Conservation (phyloP, 331 rosid species). For the Pyrus hybrid region DNA sequence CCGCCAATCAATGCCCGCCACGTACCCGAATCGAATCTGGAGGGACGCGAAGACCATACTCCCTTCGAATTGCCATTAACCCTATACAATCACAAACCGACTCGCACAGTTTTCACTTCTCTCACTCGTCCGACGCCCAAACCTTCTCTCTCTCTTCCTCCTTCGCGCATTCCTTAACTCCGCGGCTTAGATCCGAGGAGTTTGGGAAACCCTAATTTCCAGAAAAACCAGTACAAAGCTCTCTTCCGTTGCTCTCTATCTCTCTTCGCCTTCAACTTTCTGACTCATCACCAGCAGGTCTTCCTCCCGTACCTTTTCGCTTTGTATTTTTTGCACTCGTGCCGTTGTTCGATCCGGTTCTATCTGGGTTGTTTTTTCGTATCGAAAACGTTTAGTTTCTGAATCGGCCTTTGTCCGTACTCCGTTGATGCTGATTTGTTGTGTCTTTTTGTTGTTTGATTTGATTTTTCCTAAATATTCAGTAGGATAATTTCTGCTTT, state of each 20-base stretch:
- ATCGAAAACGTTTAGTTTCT: not conserved
- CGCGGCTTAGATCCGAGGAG: slow-evolving; percentile 86
- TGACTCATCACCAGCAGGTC: not conserved
- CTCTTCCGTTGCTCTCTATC: not conserved
- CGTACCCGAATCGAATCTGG: slow-evolving; percentile 24
- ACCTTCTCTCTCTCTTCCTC: not conserved
- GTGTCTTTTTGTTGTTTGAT: not conserved
- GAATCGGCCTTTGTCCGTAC: not conserved
- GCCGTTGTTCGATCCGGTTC: not conserved
- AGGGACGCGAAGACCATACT: not conserved
- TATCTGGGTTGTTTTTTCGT: not conserved
- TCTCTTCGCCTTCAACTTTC: not conserved
- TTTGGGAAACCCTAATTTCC: slow-evolving; percentile 50
- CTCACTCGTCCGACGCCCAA: not conserved
- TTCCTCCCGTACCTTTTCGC: not conserved
- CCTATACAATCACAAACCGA: not conserved
- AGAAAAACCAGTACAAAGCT: not conserved
- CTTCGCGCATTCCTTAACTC: slow-evolving; percentile 32
- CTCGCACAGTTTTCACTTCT: not conserved
- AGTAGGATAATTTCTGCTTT: not conserved
- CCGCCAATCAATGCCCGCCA: not conserved
- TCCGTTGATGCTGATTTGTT: not conserved
- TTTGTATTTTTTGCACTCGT: not conserved
- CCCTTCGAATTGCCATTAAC: too few species aligned
- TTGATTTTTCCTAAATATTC: not conserved